Evolutionary conservation across 768 basidiomycete genomes (phyloP), one percentile per base, ranked within the genome.

Genomic region (Mycena pura): DNA sequence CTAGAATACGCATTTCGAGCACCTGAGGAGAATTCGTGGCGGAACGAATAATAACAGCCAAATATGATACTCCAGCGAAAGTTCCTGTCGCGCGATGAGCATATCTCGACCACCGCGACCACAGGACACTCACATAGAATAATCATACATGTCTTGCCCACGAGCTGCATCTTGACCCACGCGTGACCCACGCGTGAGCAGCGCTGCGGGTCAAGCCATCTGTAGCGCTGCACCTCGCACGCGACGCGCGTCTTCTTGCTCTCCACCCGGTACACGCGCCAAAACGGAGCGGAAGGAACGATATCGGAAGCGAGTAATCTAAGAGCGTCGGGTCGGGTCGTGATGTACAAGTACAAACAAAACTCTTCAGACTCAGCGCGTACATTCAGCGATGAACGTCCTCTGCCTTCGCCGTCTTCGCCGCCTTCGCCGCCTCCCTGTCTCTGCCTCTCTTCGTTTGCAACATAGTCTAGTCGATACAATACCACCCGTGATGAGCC

Each of bases 31-130:
- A 69, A 99, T 98, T 87, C 79, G 73, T 97, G 95, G 48, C 96
- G 88, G 75, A n/a, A n/a, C n/a, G n/a, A n/a, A n/a, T n/a, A 98
- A 99, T 59, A 98, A 82, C 28, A 99, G 81, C 97, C 96, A 99
- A 0, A 93, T 86, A 69, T 98, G 98, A 76, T 96, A 98, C 74
- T 98, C 96, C 34, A 94, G 72, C 0, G 96, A 96, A 15, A 96
- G 83, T 49, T 91, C 87, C 93, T 95, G 52, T n/a, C 56, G 47
- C 44, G 29, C 38, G 6, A 24, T 55, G 19, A 58, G 38, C 44
- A 52, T 51, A n/a, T 27, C 7, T 39, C 47, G 45, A 52, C 40
- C 56, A 46, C n/a, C n/a, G n/a, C n/a, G n/a, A 43, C 24, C 17
- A 38, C 24, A 21, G 39, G 45, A 64, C 22, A 84, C 87, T 32